Percentiles rank a stretch among this genome's conserved stretches.
These are phyloP conservation scores for Tympanopsis confertula DNA, from an alignment of 2,329 filamentous ascomycete species.

Conservation along the genomic window DNA sequence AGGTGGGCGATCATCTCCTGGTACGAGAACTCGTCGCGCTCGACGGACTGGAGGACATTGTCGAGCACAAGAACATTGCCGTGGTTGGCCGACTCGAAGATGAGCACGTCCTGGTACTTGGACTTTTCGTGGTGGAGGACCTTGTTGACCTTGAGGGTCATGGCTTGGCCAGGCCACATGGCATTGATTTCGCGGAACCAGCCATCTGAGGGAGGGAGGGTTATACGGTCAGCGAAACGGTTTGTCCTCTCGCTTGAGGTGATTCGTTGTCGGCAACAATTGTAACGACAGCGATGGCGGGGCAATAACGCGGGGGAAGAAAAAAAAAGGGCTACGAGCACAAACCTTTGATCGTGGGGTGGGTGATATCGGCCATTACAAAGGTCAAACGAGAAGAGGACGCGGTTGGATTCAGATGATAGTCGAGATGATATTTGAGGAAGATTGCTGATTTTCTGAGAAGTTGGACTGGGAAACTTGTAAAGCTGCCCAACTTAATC, in stretches of 20 bases:
- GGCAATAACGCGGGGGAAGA: constrained; percentile 8
- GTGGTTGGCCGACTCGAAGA: constrained; percentile 97
- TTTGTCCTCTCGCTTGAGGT: background rate
- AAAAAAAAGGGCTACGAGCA: constrained; percentile 7
- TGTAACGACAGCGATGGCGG: constrained; percentile 1
- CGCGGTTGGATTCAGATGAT: background rate
- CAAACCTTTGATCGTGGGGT: constrained; percentile 47
- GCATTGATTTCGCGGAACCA: constrained; percentile 98
- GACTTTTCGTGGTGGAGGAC: constrained; percentile 98
- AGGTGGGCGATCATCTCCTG: constrained; percentile 99
- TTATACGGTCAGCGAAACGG: constrained; percentile 5
- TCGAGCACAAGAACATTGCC: constrained; percentile 93
- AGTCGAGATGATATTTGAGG: constrained; percentile 1
- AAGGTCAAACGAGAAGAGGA: background rate
- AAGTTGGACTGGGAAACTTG: no score
- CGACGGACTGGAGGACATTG: constrained; percentile 97
- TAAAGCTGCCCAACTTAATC: no score
- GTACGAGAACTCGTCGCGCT: constrained; percentile 98
- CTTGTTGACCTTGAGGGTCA: constrained; percentile 96
- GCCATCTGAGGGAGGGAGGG: constrained; percentile 57
- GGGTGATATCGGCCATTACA: constrained; percentile 41
- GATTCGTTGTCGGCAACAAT: background rate
- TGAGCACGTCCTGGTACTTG: constrained; percentile 96
- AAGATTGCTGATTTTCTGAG: constrained; percentile 1
- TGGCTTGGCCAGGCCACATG: constrained; percentile 98